Evolutionary conservation across 768 basidiomycete genomes (phyloP).

Genomic region (Phlebiopsis flavidoalba): DNA sequence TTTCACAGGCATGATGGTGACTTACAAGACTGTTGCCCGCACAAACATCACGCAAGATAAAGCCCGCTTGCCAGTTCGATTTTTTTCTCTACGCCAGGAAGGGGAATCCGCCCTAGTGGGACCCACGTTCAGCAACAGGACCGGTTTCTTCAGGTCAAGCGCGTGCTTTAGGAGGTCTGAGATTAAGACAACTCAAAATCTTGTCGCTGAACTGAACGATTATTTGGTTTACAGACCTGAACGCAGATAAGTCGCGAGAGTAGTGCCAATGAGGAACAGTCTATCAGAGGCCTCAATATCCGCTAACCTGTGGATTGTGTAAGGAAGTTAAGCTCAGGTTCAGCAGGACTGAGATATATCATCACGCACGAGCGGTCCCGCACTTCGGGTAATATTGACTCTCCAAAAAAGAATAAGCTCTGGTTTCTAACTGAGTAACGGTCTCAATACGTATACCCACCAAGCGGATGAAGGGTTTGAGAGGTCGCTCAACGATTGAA

Average conservation of each 20-base stretch:
- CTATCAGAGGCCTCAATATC: constrained; percentile 58
- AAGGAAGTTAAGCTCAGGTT: background rate
- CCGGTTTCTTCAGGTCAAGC: constrained; percentile 65
- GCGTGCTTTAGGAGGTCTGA: constrained; percentile 79
- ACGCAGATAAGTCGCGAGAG: constrained; percentile 93
- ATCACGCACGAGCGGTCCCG: constrained; percentile 66
- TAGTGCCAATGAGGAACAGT: constrained; percentile 82
- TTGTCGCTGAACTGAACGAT: too few relatives aligned
- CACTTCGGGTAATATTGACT: constrained; percentile 65
- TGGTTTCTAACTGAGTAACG: constrained; percentile 77
- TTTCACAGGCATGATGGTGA: constrained; percentile 3
- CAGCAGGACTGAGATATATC: background rate
- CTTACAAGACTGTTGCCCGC: constrained; percentile 55
- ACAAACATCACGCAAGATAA: constrained; percentile 70
- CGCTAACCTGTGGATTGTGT: constrained; percentile 37
- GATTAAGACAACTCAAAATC: constrained; percentile 20
- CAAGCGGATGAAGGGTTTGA: too few relatives aligned
- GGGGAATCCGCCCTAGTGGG: constrained; percentile 79
- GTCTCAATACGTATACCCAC: too few relatives aligned
- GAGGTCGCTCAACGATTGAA: constrained; percentile 50
- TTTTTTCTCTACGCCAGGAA: constrained; percentile 68
- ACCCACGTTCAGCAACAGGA: constrained; percentile 81
- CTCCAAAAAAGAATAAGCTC: constrained; percentile 87
- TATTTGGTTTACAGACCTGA: constrained; percentile 44
- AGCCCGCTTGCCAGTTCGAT: constrained; percentile 70